These are phyloP conservation scores for Fibroporia radiculosa DNA, from an alignment of 768 basidiomycete species.

Conservation along the genomic window DNA sequence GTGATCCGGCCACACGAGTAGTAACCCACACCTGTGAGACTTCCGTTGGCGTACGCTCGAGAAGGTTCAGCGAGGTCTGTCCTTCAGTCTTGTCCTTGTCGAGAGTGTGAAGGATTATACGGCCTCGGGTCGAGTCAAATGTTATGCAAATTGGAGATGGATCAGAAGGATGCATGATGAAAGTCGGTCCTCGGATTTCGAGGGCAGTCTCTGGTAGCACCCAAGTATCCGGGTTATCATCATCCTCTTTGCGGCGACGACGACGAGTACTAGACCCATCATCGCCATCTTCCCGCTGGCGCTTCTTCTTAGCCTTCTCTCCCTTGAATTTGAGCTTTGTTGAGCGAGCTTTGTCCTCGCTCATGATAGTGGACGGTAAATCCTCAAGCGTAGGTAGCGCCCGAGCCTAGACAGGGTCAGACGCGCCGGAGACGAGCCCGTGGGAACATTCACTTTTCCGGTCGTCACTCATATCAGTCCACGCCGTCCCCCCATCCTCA, in stretches of 20 bases:
- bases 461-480: not conserved
- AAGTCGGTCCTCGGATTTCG: conserved; percentile 84
- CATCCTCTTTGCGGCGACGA: conserved; percentile 44
- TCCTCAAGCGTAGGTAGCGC: not conserved
- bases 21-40: conserved; percentile 89
- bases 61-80: conserved; percentile 35
- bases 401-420: not conserved
- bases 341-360: conserved; percentile 46
- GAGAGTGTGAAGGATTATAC: conserved; percentile 55
- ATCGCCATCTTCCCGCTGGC: conserved; percentile 50
- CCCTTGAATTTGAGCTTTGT: conserved; percentile 86
- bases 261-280: conserved; percentile 38
- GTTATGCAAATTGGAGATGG: conserved; percentile 71
- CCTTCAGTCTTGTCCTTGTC: conserved; percentile 54
- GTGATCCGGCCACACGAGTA: conserved; percentile 77
- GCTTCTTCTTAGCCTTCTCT: conserved; percentile 78
- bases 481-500: conserved; percentile 28
- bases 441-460: conserved; percentile 1
- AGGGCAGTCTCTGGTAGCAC: conserved; percentile 61
- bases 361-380: conserved; percentile 19
- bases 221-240: conserved; percentile 70
- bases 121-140: conserved; percentile 69
- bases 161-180: conserved; percentile 76
- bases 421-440: not conserved
- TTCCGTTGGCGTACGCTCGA: conserved; percentile 69